These are phyloP conservation scores for Schoenoplectus triqueter DNA, from an alignment of 202 grass and related monocot genomes.

Conservation along the genomic window DNA sequence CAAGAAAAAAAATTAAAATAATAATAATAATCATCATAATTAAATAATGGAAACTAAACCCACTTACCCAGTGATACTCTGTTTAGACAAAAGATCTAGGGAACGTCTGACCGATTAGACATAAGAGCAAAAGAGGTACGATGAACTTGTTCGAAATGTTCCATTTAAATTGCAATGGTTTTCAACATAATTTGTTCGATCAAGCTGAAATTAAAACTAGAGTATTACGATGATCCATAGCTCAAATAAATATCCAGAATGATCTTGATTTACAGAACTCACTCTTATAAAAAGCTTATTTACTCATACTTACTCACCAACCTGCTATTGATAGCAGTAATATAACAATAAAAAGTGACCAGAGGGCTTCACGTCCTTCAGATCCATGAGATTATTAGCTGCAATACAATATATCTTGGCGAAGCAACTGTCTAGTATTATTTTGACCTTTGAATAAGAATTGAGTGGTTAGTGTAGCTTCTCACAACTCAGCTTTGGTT, in stretches of 20 bases:
- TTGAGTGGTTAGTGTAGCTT: constrained; percentile 18
- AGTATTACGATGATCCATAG: neutral
- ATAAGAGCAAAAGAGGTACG: neutral
- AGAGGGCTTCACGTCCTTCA: neutral
- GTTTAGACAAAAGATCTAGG: neutral
- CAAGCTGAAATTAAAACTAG: neutral
- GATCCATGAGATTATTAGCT: constrained; percentile 6
- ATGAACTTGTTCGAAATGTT: too few relatives aligned
- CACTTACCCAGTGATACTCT: neutral
- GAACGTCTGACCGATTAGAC: neutral
- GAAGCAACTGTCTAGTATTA: constrained; percentile 21
- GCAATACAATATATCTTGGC: neutral
- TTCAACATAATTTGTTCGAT: constrained; percentile 3
- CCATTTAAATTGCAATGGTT: too few relatives aligned
- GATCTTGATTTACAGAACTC: constrained; percentile 17
- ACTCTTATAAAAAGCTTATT: constrained; percentile 2
- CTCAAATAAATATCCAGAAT: neutral
- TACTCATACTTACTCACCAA: neutral
- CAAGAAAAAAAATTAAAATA: too few relatives aligned
- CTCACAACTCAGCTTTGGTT: constrained; percentile 78
- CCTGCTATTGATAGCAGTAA: neutral
- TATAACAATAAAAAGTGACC: neutral
- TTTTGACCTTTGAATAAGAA: constrained; percentile 2
- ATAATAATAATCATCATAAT: too few relatives aligned
- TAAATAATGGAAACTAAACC: neutral